These are phyloP conservation scores for Mayamaea pseudoterrestris DNA, from an alignment of 108 stramenopile genomes.

Conservation along the genomic window DNA sequence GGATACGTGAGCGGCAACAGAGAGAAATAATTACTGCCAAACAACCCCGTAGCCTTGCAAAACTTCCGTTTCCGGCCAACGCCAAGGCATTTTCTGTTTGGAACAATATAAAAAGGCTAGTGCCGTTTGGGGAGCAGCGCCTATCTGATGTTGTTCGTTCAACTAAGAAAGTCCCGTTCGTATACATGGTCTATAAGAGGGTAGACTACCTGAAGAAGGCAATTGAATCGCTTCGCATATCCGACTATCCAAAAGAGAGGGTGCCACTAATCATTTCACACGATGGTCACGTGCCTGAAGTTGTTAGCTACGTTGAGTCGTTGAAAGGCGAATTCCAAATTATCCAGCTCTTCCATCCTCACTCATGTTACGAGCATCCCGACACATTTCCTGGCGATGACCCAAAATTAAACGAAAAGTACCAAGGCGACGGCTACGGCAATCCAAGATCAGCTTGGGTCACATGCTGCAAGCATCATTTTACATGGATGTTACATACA, in stretches of 20 bases:
- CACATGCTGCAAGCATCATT: constrained; percentile 55
- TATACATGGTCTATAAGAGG: constrained; percentile 47
- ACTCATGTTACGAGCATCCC: constrained; percentile 40
- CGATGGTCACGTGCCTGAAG: constrained; percentile 34
- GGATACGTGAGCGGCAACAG: no score
- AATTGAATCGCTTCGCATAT: constrained; percentile 27
- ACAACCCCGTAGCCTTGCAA: no score
- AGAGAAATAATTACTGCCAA: no score
- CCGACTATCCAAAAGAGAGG: constrained; percentile 24
- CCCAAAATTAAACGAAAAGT: constrained; percentile 23
- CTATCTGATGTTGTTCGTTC: no score
- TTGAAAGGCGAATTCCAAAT: constrained; percentile 28
- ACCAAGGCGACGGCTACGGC: constrained; percentile 29
- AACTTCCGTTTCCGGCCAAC: no score
- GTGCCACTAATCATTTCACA: constrained; percentile 40
- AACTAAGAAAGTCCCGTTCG: constrained; percentile 35
- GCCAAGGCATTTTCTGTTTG: no score
- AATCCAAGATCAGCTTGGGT: constrained; percentile 24
- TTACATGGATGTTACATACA: constrained; percentile 40
- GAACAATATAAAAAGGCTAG: no score
- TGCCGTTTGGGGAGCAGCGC: no score
- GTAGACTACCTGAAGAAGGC: constrained; percentile 32
- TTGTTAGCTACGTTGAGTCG: constrained; percentile 25
- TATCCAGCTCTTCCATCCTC: constrained; percentile 40
- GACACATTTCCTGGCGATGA: constrained; percentile 37